phyloP scores from a whole-genome alignment of 768 basidiomycete genomes.

The Termitomyces sp. region DNA sequence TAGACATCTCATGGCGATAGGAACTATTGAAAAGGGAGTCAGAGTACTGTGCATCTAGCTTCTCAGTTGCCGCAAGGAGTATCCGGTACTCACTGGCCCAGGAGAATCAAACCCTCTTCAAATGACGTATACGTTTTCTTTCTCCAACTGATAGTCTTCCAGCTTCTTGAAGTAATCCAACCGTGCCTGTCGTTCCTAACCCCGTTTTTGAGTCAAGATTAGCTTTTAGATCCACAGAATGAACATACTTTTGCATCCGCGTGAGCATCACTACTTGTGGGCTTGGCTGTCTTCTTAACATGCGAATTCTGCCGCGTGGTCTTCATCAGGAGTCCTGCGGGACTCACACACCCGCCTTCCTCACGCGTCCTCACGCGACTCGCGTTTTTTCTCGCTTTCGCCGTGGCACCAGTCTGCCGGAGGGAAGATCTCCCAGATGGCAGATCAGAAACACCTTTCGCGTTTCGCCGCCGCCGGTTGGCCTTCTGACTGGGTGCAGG shows the following conservation, averaged over 20 bases:
- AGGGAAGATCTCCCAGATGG: conserved; percentile 1
- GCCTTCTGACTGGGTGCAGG: neutral
- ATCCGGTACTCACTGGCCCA: neutral
- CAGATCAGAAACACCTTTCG: neutral
- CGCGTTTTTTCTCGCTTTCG: conserved; percentile 12
- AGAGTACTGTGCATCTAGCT: neutral
- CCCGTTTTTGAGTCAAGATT: conserved; percentile 28
- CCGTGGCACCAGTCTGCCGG: conserved; percentile 5
- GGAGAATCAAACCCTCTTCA: conserved; percentile 22
- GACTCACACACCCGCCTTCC: neutral
- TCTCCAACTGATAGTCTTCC: conserved; percentile 47
- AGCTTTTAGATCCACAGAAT: neutral
- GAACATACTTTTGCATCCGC: conserved; percentile 11
- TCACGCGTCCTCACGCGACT: conserved; percentile 13
- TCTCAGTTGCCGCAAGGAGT: neutral
- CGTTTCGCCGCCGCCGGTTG: neutral
- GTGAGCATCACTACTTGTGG: neutral
- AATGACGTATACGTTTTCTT: conserved; percentile 55
- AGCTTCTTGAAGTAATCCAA: conserved; percentile 50
- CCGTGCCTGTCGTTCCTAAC: conserved; percentile 43
- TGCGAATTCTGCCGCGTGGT: neutral
- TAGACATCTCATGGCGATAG: neutral
- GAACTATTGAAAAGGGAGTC: neutral
- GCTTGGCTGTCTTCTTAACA: neutral
- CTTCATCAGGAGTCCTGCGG: neutral